phyloP scores from a whole-genome alignment of 192 early-diverging fungal genomes.

The Piromyces finnis region DNA sequence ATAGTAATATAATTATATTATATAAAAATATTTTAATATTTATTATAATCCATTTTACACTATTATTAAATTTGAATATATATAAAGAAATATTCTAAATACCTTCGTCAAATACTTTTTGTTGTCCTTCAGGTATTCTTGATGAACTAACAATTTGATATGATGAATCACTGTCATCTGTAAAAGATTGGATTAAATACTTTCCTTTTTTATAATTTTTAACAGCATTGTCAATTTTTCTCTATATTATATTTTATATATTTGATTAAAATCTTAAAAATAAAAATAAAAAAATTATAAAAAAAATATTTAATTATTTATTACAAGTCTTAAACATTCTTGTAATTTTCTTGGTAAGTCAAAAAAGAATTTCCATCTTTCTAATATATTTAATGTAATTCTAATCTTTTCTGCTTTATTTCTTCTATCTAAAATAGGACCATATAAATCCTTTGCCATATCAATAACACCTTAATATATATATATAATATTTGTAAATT shows the following conservation, averaged over 20 bases:
- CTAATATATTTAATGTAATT: conserved; percentile 72
- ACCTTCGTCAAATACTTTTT: not conserved
- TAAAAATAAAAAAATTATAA: too few relatives aligned
- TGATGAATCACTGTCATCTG: not conserved
- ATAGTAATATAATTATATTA: too few relatives aligned
- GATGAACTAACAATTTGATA: not conserved
- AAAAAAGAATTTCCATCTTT: conserved; percentile 92
- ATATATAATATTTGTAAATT: too few relatives aligned
- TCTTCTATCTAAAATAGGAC: too few relatives aligned
- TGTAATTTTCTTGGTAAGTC: conserved; percentile 77
- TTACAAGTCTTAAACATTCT: conserved; percentile 64
- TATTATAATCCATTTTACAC: too few relatives aligned
- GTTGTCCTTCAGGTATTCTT: not conserved
- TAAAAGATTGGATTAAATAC: conserved; percentile 35
- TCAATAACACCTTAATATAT: too few relatives aligned
- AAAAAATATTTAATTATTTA: too few relatives aligned
- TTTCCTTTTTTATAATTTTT: conserved; percentile 94
- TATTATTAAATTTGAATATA: too few relatives aligned
- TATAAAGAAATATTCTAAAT: not conserved
- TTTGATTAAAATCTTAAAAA: too few relatives aligned
- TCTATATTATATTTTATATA: conserved; percentile 8
- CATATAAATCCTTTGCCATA: too few relatives aligned
- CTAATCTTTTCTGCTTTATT: too few relatives aligned
- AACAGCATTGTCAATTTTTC: conserved; percentile 74
- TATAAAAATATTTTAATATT: too few relatives aligned